Evolutionary conservation across 1,284 basidiomycete genomes (phyloP).

Genomic region (Marasmius oreades): DNA sequence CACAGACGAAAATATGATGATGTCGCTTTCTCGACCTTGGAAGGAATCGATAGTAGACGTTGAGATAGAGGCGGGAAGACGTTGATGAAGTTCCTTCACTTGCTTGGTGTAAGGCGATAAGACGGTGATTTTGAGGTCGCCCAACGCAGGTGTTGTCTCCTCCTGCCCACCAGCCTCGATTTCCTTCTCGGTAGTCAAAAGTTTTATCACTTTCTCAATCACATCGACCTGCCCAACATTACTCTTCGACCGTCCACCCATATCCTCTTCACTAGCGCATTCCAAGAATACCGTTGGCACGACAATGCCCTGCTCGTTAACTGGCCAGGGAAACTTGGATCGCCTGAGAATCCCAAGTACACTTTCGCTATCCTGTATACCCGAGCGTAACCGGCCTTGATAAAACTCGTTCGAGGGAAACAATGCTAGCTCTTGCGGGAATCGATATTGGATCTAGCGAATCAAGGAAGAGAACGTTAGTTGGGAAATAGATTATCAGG

Average conservation of each 20-base stretch:
- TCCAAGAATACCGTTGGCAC: slow-evolving; percentile 55
- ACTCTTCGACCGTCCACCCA: slow-evolving; percentile 56
- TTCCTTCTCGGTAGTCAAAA: neutral
- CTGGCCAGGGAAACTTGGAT: slow-evolving; percentile 57
- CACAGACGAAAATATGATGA: slow-evolving; percentile 71
- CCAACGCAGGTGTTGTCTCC: slow-evolving; percentile 27
- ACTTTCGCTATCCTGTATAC: slow-evolving; percentile 34
- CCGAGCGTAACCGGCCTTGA: slow-evolving; percentile 46
- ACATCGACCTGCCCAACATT: slow-evolving; percentile 56
- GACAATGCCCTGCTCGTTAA: slow-evolving; percentile 21
- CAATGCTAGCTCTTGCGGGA: slow-evolving; percentile 48
- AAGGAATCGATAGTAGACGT: slow-evolving; percentile 70
- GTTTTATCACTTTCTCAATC: slow-evolving; percentile 36
- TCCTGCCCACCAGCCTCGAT: neutral
- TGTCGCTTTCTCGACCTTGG: slow-evolving; percentile 72
- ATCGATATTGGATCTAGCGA: slow-evolving; percentile 63
- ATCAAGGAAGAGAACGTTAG: neutral
- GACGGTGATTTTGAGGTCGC: slow-evolving; percentile 39
- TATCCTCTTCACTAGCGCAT: slow-evolving; percentile 55
- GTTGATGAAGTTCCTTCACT: slow-evolving; percentile 39
- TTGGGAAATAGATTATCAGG: neutral
- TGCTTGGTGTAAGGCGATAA: slow-evolving; percentile 62
- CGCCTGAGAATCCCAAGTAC: slow-evolving; percentile 37
- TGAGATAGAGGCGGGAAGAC: slow-evolving; percentile 37
- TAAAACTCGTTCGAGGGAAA: slow-evolving; percentile 66